Conservation (phyloP, 768 basidiomycete genomes). For the Trametes villosa region DNA sequence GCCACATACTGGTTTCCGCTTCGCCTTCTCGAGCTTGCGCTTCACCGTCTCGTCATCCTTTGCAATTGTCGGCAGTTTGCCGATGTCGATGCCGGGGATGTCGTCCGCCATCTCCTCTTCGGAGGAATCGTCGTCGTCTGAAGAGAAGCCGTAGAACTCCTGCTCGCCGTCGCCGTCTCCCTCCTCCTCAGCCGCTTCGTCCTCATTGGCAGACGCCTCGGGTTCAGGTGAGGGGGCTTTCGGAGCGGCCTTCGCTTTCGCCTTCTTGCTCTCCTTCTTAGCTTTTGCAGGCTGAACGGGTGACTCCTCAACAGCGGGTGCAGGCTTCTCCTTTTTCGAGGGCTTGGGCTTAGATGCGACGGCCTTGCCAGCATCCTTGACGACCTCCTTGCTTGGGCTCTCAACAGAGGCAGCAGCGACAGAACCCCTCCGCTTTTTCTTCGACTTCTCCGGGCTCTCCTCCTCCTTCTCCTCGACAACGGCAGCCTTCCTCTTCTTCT, state of each 20-base stretch:
- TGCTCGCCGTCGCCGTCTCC: slow-evolving; percentile 34
- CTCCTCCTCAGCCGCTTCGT: slow-evolving; percentile 4
- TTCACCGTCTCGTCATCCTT: slow-evolving; percentile 87
- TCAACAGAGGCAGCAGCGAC: not conserved
- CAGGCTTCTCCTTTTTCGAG: slow-evolving; percentile 16
- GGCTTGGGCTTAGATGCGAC: not conserved
- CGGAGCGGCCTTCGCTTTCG: slow-evolving; percentile 13
- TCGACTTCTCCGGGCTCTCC: slow-evolving; percentile 9
- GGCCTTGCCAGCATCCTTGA: not conserved
- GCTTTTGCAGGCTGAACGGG: not conserved
- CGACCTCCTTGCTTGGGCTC: not conserved
- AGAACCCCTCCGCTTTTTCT: slow-evolving; percentile 12
- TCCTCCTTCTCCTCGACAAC: slow-evolving; percentile 2
- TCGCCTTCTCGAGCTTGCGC: slow-evolving; percentile 54
- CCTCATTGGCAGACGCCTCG: slow-evolving; percentile 14
- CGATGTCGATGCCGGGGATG: slow-evolving; percentile 61
- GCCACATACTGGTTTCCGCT: slow-evolving; percentile 64
- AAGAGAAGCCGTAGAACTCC: slow-evolving; percentile 73
- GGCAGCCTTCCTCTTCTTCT: slow-evolving; percentile 13
- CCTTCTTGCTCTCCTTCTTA: slow-evolving; percentile 19
- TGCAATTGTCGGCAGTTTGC: slow-evolving; percentile 80
- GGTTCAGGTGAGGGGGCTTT: slow-evolving; percentile 13
- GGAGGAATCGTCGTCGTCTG: slow-evolving; percentile 73
- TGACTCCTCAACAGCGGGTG: not conserved
- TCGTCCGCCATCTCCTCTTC: slow-evolving; percentile 74